Evolutionary conservation across 176 grass and related monocot species (phyloP).

Genomic region (Poa pratensis): DNA sequence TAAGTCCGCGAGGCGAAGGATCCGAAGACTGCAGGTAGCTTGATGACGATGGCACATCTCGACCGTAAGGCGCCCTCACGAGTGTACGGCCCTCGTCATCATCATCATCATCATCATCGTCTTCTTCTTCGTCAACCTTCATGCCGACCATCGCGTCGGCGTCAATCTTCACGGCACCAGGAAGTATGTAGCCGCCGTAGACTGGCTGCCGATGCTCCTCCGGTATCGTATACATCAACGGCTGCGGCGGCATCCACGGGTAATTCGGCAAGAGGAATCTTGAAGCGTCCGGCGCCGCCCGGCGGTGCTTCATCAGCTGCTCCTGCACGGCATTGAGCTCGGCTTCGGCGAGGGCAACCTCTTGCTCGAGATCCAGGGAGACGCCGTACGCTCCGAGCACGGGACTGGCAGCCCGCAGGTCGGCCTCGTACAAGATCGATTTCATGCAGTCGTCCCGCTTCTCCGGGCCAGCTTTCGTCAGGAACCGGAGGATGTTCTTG

Average conservation of each 20-base stretch:
- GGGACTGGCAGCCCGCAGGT: slow-evolving; percentile 10
- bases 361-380: not conserved
- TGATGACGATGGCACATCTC: not conserved
- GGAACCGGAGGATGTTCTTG: slow-evolving; percentile 28
- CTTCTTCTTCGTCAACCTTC: not conserved
- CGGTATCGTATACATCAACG: not conserved
- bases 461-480: not conserved
- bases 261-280: not conserved
- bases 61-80: not conserved
- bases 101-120: not conserved
- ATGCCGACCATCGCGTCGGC: not conserved
- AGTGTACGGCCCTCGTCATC: not conserved
- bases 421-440: slow-evolving; percentile 40
- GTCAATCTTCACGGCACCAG: not conserved
- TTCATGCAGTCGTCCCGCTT: slow-evolving; percentile 32
- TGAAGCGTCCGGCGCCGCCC: not conserved
- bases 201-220: not conserved
- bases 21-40: not conserved
- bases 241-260: not conserved
- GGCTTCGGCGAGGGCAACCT: not conserved
- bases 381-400: slow-evolving; percentile 31
- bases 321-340: slow-evolving; percentile 16
- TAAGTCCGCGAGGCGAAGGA: not conserved
- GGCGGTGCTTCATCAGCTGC: not conserved
- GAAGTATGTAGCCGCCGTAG: not conserved